These are phyloP conservation scores for Apiospora phragmitis DNA, from an alignment of 2,329 filamentous ascomycete species.

Conservation along the genomic window DNA sequence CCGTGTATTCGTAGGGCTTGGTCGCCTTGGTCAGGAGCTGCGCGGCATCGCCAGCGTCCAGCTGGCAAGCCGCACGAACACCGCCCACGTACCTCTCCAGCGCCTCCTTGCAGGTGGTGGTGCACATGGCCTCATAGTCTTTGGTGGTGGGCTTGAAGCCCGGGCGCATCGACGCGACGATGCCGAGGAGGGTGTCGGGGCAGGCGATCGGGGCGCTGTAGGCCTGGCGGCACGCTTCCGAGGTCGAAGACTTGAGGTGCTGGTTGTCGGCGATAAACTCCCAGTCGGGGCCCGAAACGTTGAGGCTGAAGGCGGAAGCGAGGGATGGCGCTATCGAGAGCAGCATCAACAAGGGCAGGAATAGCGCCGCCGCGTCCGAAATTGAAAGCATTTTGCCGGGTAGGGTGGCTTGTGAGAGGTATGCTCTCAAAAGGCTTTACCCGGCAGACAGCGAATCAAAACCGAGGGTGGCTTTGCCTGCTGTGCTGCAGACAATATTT, in stretches of 20 bases:
- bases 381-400: slow-evolving; percentile 7
- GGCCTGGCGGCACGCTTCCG: slow-evolving; percentile 1
- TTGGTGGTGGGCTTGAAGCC: neutral
- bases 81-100: neutral
- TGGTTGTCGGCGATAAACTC: neutral
- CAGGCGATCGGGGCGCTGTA: slow-evolving; percentile 4
- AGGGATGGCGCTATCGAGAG: slow-evolving; percentile 3
- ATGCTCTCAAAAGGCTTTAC: neutral
- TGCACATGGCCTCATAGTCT: neutral
- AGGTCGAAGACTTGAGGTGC: neutral
- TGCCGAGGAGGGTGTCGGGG: slow-evolving; percentile 4
- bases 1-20: neutral
- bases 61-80: neutral
- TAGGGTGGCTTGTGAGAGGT: neutral
- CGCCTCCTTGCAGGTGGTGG: neutral
- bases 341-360: slow-evolving; percentile 2
- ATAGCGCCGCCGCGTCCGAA: neutral
- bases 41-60: neutral
- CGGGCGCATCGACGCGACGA: neutral
- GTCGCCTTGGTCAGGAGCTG: neutral
- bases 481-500: neutral
- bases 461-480: slow-evolving; percentile 4
- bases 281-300: slow-evolving; percentile 8
- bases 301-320: slow-evolving; percentile 3
- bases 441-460: slow-evolving; percentile 6